Evolutionary conservation across 106 monocot species (phyloP).

Genomic region (Phalaenopsis equestris): DNA sequence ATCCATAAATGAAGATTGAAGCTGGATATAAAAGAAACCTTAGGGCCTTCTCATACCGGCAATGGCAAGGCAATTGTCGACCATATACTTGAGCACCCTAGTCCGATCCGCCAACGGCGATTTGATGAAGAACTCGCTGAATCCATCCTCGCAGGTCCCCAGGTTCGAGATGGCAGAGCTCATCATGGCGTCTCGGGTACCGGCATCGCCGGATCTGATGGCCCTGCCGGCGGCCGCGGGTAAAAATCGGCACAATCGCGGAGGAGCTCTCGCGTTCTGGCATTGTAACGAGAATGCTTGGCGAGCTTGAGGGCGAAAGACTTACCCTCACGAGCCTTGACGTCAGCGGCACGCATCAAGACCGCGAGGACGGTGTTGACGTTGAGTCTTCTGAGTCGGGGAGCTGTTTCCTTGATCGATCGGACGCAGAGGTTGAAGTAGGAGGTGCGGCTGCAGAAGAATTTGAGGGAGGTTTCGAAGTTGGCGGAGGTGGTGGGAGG

Average conservation of each 20-base stretch:
- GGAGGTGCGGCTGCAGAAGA: background rate
- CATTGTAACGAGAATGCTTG: background rate
- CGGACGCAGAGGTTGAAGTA: background rate
- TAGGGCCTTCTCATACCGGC: background rate
- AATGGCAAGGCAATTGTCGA: constrained; percentile 9
- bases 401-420: background rate
- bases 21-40: background rate
- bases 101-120: background rate
- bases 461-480: background rate
- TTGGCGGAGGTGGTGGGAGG: background rate
- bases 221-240: background rate
- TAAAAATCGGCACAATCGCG: constrained; percentile 2
- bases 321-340: background rate
- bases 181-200: background rate
- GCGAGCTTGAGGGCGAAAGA: background rate
- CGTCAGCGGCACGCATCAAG: background rate
- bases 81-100: background rate
- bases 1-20: too few species aligned
- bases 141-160: background rate
- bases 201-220: background rate
- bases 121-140: background rate
- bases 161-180: constrained; percentile 3
- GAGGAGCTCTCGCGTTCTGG: background rate
- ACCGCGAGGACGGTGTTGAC: background rate
- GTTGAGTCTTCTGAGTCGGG: background rate